phyloP scores from a whole-genome alignment of 495 filamentous ascomycete species.

The Letharia lupina region DNA sequence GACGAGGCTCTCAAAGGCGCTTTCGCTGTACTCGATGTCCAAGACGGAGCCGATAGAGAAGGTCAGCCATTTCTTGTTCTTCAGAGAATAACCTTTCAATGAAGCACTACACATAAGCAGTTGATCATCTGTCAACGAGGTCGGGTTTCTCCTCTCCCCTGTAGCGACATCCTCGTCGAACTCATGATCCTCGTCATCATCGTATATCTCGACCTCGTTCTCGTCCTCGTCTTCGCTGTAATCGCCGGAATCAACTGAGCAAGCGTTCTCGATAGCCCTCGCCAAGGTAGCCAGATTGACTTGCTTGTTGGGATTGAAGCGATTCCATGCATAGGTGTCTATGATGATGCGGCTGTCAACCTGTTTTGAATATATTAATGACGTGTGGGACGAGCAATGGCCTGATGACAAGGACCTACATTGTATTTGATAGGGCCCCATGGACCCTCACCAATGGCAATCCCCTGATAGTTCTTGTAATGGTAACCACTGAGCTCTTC shows the following conservation, averaged over 20 bases:
- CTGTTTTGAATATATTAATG: slow-evolving; percentile 5
- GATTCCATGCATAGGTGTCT: slow-evolving; percentile 34
- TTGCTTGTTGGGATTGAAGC: slow-evolving; percentile 28
- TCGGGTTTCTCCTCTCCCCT: not conserved
- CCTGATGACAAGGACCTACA: not conserved
- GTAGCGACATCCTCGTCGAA: not conserved
- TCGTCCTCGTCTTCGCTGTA: not conserved
- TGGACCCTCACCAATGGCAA: slow-evolving; percentile 31
- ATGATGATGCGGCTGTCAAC: slow-evolving; percentile 50
- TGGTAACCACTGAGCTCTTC: slow-evolving; percentile 50
- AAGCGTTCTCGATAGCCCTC: slow-evolving; percentile 41
- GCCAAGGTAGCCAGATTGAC: slow-evolving; percentile 52
- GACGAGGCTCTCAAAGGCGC: slow-evolving; percentile 41
- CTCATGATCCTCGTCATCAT: not conserved
- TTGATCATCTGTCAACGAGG: slow-evolving; percentile 8
- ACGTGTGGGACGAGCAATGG: not conserved
- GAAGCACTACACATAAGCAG: slow-evolving; percentile 20
- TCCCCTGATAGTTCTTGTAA: slow-evolving; percentile 53
- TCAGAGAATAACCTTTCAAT: slow-evolving; percentile 38
- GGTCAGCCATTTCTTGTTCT: slow-evolving; percentile 40
- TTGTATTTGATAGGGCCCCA: slow-evolving; percentile 36
- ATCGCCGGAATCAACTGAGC: slow-evolving; percentile 24
- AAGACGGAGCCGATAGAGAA: slow-evolving; percentile 36
- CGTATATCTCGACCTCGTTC: not conserved
- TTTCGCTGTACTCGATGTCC: slow-evolving; percentile 34